A percentile compares a stretch with the other conserved stretches of the same genome.
Evolutionary conservation across 163 green algal species (phyloP).

Genomic region (Coccomyxa subellipsoidea): DNA sequence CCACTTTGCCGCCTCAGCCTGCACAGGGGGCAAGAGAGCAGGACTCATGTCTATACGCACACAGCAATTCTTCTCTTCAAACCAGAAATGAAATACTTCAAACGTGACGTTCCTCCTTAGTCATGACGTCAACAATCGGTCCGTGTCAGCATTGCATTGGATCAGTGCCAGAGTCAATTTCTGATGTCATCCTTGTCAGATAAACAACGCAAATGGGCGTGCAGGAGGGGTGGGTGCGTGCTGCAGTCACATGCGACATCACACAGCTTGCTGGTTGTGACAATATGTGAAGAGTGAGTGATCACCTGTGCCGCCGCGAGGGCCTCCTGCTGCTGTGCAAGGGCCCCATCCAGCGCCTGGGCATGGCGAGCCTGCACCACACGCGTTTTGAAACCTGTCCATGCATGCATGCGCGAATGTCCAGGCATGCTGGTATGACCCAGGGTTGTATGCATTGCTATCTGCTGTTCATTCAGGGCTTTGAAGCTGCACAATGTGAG

Average conservation of each 20-base stretch:
- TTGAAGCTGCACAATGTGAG: no score
- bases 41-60: background rate
- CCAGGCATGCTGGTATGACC: background rate
- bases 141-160: no score
- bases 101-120: no score
- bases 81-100: no score
- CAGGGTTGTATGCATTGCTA: no score
- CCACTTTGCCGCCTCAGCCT: background rate
- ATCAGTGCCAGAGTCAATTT: no score
- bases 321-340: background rate
- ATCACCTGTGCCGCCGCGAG: background rate
- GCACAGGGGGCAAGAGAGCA: background rate
- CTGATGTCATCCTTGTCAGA: no score
- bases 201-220: no score
- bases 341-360: background rate
- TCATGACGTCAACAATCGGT: no score
- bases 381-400: background rate
- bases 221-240: no score
- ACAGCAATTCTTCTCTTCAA: no score
- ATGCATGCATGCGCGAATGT: background rate
- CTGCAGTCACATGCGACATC: background rate
- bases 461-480: no score
- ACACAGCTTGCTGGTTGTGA: background rate
- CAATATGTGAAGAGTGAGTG: background rate
- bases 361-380: background rate